Evolutionary conservation across 306 rosid genomes (phyloP), one percentile per base, ranked within the genome.

Genomic region (Nissolia schottii): DNA sequence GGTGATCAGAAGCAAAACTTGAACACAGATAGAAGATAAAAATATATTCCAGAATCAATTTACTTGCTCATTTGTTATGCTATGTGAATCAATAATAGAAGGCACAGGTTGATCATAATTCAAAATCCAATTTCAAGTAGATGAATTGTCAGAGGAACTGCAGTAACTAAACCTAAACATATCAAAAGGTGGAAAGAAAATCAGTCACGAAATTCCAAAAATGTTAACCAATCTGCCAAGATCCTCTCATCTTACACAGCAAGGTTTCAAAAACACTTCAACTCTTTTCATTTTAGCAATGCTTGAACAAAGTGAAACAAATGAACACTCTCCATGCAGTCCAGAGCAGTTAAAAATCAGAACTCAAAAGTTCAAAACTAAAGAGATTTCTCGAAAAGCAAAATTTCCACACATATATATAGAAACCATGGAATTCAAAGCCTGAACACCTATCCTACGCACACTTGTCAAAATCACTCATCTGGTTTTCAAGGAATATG

Each of bases 191-290:
- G 23, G 32, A 57, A 45, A 38, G 14, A 38, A 29, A 46, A 49
- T 15, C 71, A 23, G 28, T 2, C 45, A 50, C 27, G 1, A 12
- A n/a, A 54, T 62, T 55, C 23, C 11, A 40, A 63, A 74, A 67
- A 80, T 11, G 7, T 2, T 18, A 45, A 24, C 69, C 14, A 40
- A 43, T 22, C 43, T 8, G 11, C 67, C 16, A 29, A 55, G 76
- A 65, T 74, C 83, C n/a, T n/a, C 74, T 50, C 64, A 69, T 27
- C 43, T 69, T 15, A 48, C 63, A 53, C 56, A 53, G 50, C 43
- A 73, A 74, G 28, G 19, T 55, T 45, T 19, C 28, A 55, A 59
- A 50, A 68, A n/a, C n/a, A 35, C 49, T 65, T 19, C 57, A 22
- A 31, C 10, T 22, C 62, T n/a, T 53, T 67, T 73, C 73, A 40